These are phyloP conservation scores for Avena insularis DNA, from an alignment of 176 grass and related monocot species.

Conservation along the genomic window DNA sequence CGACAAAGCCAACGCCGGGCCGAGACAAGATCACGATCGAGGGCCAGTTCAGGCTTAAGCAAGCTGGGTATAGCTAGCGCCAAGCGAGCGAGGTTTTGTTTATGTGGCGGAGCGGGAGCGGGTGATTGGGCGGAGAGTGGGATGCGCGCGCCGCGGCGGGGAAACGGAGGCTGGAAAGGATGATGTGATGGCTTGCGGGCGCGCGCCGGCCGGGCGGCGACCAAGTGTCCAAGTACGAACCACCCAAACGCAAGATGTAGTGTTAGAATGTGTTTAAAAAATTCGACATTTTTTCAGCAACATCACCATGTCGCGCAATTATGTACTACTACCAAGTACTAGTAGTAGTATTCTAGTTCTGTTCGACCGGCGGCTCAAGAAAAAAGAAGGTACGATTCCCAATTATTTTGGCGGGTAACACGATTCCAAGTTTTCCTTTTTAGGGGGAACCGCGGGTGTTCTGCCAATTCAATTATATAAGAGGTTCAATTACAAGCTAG, in stretches of 20 bases:
- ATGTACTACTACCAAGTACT: too few species aligned
- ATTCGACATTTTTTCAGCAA: too few species aligned
- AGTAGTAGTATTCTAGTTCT: too few species aligned
- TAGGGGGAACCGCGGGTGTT: too few species aligned
- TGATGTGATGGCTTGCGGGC: background rate
- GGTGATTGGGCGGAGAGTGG: background rate
- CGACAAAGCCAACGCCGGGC: background rate
- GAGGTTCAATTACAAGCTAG: too few species aligned
- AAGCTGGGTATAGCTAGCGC: background rate
- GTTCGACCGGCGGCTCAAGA: too few species aligned
- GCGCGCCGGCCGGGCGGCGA: background rate
- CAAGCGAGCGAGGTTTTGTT: slow-evolving; percentile 7
- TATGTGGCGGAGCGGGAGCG: background rate
- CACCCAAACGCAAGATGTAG: background rate
- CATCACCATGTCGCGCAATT: too few species aligned
- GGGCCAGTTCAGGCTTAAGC: background rate
- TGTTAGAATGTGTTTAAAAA: too few species aligned
- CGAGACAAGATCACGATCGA: background rate
- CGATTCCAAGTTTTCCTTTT: too few species aligned
- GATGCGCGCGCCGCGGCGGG: background rate
- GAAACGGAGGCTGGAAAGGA: background rate
- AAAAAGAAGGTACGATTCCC: too few species aligned
- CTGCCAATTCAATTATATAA: too few species aligned
- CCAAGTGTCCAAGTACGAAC: background rate
- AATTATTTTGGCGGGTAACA: too few species aligned